Conservation (phyloP, 1,139 yeast genomes). For the Sugiyamaella sp. region DNA sequence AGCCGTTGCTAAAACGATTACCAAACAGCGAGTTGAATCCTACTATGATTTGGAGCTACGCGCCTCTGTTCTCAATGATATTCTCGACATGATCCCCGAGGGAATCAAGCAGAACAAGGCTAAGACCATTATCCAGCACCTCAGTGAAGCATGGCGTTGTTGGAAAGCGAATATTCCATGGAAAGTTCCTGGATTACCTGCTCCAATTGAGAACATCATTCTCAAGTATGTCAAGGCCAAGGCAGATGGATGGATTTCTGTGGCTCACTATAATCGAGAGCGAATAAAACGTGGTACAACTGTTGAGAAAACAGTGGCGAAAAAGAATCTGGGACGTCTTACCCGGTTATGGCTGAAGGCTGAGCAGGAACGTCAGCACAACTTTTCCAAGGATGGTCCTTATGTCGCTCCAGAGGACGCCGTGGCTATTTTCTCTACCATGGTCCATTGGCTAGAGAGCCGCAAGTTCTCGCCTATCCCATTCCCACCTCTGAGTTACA, state of each 20-base stretch:
- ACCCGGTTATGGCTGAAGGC: slow-evolving; percentile 91
- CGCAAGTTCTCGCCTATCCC: slow-evolving; percentile 86
- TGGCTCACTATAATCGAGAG: slow-evolving; percentile 90
- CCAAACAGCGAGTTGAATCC: slow-evolving; percentile 94
- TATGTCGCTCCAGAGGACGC: slow-evolving; percentile 86
- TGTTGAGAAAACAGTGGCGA: slow-evolving; percentile 92
- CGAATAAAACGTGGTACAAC: slow-evolving; percentile 85
- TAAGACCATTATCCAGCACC: slow-evolving; percentile 84
- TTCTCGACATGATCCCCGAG: slow-evolving; percentile 95
- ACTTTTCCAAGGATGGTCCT: slow-evolving; percentile 85
- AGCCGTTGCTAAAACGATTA: slow-evolving; percentile 89
- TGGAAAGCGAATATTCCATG: slow-evolving; percentile 99
- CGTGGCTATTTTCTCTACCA: slow-evolving; percentile 77
- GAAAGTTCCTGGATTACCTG: slow-evolving; percentile 97
- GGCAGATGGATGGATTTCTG: slow-evolving; percentile 96
- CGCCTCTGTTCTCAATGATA: slow-evolving; percentile 94
- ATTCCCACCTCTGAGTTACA: slow-evolving; percentile 89
- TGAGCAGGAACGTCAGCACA: slow-evolving; percentile 87
- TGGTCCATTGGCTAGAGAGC: slow-evolving; percentile 93
- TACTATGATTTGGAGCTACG: slow-evolving; percentile 91
- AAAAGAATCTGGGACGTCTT: slow-evolving; percentile 87
- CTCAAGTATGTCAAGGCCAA: slow-evolving; percentile 90
- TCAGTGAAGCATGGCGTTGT: slow-evolving; percentile 98
- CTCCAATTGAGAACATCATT: slow-evolving; percentile 83
- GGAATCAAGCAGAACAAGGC: slow-evolving; percentile 88